Conservation (phyloP, 2,329 filamentous ascomycete genomes). For the Cladophialophora immunda region DNA sequence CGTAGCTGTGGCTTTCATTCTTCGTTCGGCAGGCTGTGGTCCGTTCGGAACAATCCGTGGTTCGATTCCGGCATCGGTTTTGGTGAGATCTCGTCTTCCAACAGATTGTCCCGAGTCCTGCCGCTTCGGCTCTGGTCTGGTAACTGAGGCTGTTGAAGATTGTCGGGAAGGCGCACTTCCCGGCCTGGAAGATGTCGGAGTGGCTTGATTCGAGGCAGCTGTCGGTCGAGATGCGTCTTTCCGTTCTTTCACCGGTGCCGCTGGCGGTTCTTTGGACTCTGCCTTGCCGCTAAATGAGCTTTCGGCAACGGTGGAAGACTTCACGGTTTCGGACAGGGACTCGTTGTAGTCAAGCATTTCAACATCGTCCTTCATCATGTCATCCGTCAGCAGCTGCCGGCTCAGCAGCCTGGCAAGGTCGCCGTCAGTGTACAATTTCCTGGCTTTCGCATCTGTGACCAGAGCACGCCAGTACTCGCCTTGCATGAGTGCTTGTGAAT, state of each 20-base stretch:
- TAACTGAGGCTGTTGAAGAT: slow-evolving; percentile 43
- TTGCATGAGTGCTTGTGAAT: slow-evolving; percentile 83
- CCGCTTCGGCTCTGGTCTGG: slow-evolving; percentile 24
- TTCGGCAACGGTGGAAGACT: slow-evolving; percentile 4
- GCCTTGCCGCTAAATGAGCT: not conserved
- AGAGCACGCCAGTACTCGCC: slow-evolving; percentile 91
- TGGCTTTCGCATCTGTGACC: slow-evolving; percentile 78
- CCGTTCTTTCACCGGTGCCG: slow-evolving; percentile 1
- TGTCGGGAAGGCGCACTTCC: slow-evolving; percentile 42
- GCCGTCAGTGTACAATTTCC: slow-evolving; percentile 79
- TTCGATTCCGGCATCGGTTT: not conserved
- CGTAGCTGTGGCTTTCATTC: not conserved
- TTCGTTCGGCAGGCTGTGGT: not conserved
- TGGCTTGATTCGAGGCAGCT: slow-evolving; percentile 14
- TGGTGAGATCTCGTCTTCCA: slow-evolving; percentile 5
- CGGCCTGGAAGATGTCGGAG: slow-evolving; percentile 32
- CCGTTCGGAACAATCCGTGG: not conserved
- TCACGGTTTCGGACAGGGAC: slow-evolving; percentile 14
- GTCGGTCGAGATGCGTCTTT: slow-evolving; percentile 19
- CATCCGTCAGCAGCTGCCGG: slow-evolving; percentile 58
- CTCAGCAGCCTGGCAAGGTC: slow-evolving; percentile 65
- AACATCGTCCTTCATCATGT: slow-evolving; percentile 52
- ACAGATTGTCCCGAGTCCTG: slow-evolving; percentile 18
- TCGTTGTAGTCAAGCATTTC: slow-evolving; percentile 51
- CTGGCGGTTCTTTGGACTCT: slow-evolving; percentile 17